phyloP scores from a whole-genome alignment of 768 basidiomycete genomes.

The Mycena galericulata region DNA sequence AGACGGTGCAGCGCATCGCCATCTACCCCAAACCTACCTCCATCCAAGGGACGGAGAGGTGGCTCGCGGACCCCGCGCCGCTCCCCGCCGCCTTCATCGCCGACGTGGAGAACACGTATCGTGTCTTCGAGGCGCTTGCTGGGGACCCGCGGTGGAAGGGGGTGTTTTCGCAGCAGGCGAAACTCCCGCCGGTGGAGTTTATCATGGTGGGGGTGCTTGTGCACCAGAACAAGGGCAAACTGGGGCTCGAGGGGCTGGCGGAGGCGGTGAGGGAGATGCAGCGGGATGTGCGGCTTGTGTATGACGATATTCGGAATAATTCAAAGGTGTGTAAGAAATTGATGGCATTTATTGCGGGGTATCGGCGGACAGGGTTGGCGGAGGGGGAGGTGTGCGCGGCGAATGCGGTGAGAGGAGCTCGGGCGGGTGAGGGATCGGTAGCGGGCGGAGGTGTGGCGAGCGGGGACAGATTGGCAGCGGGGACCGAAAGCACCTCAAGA shows the following conservation, averaged over 20 bases:
- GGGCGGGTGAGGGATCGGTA: neutral
- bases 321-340: constrained; percentile 65
- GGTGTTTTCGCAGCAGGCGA: constrained; percentile 55
- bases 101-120: constrained; percentile 56
- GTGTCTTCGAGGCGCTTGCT: constrained; percentile 60
- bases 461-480: constrained; percentile 34
- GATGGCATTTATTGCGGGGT: constrained; percentile 59
- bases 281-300: constrained; percentile 59
- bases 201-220: constrained; percentile 68
- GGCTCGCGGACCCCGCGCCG: constrained; percentile 54
- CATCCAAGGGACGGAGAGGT: constrained; percentile 60
- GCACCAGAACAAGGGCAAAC: constrained; percentile 55
- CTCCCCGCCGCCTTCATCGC: constrained; percentile 45
- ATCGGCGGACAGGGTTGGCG: constrained; percentile 1
- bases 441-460: neutral
- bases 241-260: constrained; percentile 55
- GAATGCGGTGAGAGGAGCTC: constrained; percentile 35
- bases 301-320: constrained; percentile 79
- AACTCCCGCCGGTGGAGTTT: constrained; percentile 79
- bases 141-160: constrained; percentile 47
- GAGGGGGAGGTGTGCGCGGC: constrained; percentile 35
- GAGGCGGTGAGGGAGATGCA: constrained; percentile 65
- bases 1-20: constrained; percentile 64
- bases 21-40: constrained; percentile 49
- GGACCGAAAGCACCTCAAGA: too few species aligned